Evolutionary conservation across 306 rosid genomes (phyloP).

Genomic region (Vicia villosa): DNA sequence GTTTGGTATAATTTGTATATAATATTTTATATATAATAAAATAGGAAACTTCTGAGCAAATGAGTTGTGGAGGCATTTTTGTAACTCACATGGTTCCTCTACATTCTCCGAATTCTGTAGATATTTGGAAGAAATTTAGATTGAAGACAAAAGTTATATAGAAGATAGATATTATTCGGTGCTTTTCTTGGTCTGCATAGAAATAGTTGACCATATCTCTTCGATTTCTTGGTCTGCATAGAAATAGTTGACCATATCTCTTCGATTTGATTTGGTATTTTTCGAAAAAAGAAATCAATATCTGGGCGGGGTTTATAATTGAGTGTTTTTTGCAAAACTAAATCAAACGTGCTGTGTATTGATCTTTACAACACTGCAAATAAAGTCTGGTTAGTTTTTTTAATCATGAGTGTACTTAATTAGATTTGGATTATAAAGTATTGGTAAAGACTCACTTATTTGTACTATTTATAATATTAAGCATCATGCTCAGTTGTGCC

Average conservation of each 20-base stretch:
- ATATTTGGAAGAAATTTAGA: slow-evolving; percentile 7
- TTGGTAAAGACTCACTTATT: no score
- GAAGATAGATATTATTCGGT: neutral
- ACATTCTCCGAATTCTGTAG: slow-evolving; percentile 23
- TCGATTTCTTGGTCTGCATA: neutral
- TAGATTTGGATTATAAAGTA: no score
- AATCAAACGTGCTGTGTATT: neutral
- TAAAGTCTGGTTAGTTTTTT: no score
- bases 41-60: slow-evolving; percentile 34
- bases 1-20: slow-evolving; percentile 40
- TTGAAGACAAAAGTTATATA: slow-evolving; percentile 2
- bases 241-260: neutral
- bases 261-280: neutral
- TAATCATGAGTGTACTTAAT: no score
- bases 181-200: neutral
- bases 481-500: no score
- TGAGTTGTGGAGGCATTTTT: slow-evolving; percentile 49
- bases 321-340: no score
- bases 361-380: no score
- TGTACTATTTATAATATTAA: no score
- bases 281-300: neutral
- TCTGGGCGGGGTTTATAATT: neutral
- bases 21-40: slow-evolving; percentile 34
- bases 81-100: slow-evolving; percentile 24
- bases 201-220: neutral